Conservation (phyloP, 2,329 filamentous ascomycete species). For the Fusarium sterilihyphosum region DNA sequence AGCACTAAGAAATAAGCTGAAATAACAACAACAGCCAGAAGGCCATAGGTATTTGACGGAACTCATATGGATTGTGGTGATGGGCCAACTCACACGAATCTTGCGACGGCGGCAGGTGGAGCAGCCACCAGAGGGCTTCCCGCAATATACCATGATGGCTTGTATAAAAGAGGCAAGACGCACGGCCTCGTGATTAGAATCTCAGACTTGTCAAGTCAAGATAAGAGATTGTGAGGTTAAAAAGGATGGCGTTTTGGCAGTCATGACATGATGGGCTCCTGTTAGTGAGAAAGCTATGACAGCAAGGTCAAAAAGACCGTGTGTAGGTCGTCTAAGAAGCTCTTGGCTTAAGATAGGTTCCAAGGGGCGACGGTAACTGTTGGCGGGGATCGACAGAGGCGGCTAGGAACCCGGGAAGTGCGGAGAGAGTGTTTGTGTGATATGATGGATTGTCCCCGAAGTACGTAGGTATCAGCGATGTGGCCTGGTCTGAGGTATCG, state of each 20-base stretch:
- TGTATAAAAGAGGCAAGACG: neutral
- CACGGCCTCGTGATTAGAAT: neutral
- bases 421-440: neutral
- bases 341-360: slow-evolving; percentile 3
- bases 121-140: slow-evolving; percentile 66
- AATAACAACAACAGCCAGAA: neutral
- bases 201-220: neutral
- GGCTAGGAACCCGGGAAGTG: neutral
- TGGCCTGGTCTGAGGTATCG: neutral
- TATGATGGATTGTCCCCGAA: neutral
- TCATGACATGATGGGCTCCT: slow-evolving; percentile 35
- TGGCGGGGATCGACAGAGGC: neutral
- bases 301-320: slow-evolving; percentile 1
- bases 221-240: neutral
- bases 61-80: neutral
- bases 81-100: slow-evolving; percentile 58
- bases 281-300: neutral
- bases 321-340: neutral
- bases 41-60: neutral
- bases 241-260: slow-evolving; percentile 18
- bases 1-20: neutral
- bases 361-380: neutral
- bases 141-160: slow-evolving; percentile 64
- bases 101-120: slow-evolving; percentile 65
- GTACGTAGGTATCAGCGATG: neutral